Evolutionary conservation across 192 early-diverging fungal genomes (phyloP), one percentile per base, ranked within the genome.

Genomic region (Linnemannia schmuckeri): DNA sequence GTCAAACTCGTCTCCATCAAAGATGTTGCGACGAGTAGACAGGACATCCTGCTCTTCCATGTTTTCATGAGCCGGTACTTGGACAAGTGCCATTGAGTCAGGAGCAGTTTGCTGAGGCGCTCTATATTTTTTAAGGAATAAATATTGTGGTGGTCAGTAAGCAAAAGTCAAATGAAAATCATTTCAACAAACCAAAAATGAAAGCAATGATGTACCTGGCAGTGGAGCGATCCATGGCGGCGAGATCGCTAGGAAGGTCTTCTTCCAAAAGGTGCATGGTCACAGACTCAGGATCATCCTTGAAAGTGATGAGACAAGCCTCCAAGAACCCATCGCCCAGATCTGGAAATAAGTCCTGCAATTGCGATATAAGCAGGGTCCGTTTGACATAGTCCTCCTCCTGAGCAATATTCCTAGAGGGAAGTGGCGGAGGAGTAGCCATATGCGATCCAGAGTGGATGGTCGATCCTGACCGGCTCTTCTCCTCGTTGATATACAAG

Each of bases 1-100:
- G 77, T 99, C 97, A 89, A 98, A 98, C 78, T 97, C 96, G 81
- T 99, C 98, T 54, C 95, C 94, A 88, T 99, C 97, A 89, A 96
- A 97, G 42, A 98, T 90, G 81, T 98, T 99, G 20, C 92, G 89
- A 15, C 97, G 94, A 22, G 57, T 85, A 8, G 88, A 78, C 18
- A 98, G 89, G 18, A 93, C 79, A 68, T 83, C 84, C 30, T 92
- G 75, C 37, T 78, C 77, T 68, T 75, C 70, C 44, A 47, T 72
- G 37, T 55, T 52, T 18, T 71, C 68, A 4, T 3, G 8, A 20
- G 12, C 12, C 6, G 70, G 38, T 55, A 33, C 35, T 27, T 78
- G 57, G 12, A 70, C 57, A 69, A 72, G 35, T 24, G 76, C 55
- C 63, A 74, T 80, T 2, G 83, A 77, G 2, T 55, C 72, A 22